Evolutionary conservation across 2,329 filamentous ascomycete species (phyloP).

Genomic region (Diplodia seriata): DNA sequence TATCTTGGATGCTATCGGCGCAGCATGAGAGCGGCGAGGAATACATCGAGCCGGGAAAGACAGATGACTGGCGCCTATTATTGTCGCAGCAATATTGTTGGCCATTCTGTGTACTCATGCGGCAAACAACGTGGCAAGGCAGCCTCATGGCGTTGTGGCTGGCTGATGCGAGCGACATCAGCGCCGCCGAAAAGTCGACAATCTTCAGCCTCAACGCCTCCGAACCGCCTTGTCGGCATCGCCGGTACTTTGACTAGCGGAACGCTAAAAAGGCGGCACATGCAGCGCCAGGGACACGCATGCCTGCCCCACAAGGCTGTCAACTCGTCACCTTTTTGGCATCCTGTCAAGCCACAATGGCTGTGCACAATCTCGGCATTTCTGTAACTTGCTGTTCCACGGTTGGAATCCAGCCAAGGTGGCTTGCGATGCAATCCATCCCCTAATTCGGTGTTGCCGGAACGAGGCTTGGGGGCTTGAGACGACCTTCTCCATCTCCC

Average conservation of each 20-base stretch:
- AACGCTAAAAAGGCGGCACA: background rate
- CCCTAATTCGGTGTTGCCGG: too few species aligned
- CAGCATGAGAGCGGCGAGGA: too few species aligned
- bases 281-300: background rate
- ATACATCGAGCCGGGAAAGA: too few species aligned
- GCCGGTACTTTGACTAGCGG: background rate
- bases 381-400: background rate
- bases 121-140: background rate
- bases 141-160: background rate
- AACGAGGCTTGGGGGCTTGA: too few species aligned
- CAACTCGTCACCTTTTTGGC: background rate
- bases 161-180: background rate
- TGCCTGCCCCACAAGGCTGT: background rate
- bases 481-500: background rate
- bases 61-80: background rate
- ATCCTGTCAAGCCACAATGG: background rate
- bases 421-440: background rate
- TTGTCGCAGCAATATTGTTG: too few species aligned
- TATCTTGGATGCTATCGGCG: too few species aligned
- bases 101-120: background rate
- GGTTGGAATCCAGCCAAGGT: background rate
- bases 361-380: background rate
- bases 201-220: background rate
- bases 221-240: background rate
- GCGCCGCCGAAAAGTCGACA: background rate